Percentiles rank a stretch among this genome's conserved stretches.
These are phyloP conservation scores for Pluteus cervinus DNA, from an alignment of 768 basidiomycete genomes.

Conservation along the genomic window DNA sequence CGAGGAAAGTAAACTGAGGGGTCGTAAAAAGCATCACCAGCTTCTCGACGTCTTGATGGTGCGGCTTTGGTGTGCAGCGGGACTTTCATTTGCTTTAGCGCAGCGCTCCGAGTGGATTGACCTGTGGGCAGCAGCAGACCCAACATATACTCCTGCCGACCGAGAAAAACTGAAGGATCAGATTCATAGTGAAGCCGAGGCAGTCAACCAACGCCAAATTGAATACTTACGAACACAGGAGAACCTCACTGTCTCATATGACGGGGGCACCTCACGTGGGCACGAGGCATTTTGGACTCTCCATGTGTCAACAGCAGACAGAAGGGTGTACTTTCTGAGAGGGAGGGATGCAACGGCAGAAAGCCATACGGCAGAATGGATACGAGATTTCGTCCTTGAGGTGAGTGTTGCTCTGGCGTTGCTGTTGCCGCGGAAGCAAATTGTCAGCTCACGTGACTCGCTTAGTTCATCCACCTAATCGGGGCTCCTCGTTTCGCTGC, in stretches of 20 bases:
- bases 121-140: too few species aligned
- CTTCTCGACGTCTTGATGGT: too few species aligned
- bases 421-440: neutral
- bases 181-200: too few species aligned
- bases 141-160: too few species aligned
- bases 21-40: too few species aligned
- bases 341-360: constrained; percentile 18
- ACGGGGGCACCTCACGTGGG: constrained; percentile 22
- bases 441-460: constrained; percentile 1
- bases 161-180: too few species aligned
- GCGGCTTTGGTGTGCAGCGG: too few species aligned
- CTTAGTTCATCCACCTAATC: constrained; percentile 12
- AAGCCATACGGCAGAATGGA: constrained; percentile 21
- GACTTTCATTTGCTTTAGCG: too few species aligned
- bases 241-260: constrained; percentile 7
- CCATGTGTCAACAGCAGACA: constrained; percentile 21
- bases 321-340: constrained; percentile 20
- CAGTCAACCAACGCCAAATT: too few species aligned
- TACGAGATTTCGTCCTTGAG: constrained; percentile 11
- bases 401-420: constrained; percentile 5
- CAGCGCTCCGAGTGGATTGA: too few species aligned
- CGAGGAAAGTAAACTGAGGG: too few species aligned
- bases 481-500: constrained; percentile 15
- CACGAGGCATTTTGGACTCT: constrained; percentile 22
- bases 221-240: too few species aligned